Evolutionary conservation across 495 filamentous ascomycete genomes (phyloP).

Genomic region (Xylaria castorea): DNA sequence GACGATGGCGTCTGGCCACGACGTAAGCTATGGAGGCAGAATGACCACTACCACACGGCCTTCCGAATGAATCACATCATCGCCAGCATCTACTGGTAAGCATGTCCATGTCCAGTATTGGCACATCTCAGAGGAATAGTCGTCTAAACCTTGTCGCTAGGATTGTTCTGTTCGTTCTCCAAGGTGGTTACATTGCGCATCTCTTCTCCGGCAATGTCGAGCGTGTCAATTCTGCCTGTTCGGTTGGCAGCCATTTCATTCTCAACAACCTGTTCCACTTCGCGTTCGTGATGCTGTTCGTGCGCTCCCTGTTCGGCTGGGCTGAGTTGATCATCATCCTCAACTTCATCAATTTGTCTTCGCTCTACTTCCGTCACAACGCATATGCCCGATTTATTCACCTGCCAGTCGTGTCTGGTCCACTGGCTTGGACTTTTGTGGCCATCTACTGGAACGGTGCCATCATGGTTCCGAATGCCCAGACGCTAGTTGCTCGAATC

Average conservation of each 20-base stretch:
- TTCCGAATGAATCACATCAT: conserved; percentile 78
- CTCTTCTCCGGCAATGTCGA: conserved; percentile 71
- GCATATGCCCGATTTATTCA: conserved; percentile 74
- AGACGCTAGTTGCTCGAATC: conserved; percentile 68
- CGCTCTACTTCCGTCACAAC: conserved; percentile 80
- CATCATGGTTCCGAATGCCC: conserved; percentile 67
- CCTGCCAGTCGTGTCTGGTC: conserved; percentile 72
- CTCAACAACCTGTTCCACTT: conserved; percentile 81
- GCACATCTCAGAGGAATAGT: neutral
- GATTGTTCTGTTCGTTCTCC: conserved; percentile 76
- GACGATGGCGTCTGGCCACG: conserved; percentile 62
- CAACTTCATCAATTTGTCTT: conserved; percentile 79
- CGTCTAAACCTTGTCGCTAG: conserved; percentile 45
- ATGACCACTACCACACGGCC: conserved; percentile 66
- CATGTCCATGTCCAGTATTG: neutral
- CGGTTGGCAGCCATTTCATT: conserved; percentile 84
- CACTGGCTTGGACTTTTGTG: conserved; percentile 83
- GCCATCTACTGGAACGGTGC: conserved; percentile 89
- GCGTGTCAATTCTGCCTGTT: conserved; percentile 70
- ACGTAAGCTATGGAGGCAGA: conserved; percentile 72
- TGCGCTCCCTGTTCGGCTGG: conserved; percentile 71
- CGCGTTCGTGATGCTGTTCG: conserved; percentile 82
- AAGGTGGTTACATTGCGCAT: conserved; percentile 75
- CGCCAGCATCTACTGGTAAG: conserved; percentile 78
- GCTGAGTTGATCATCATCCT: conserved; percentile 76